Evolutionary conservation across 129 eudicot species (phyloP).

Genomic region (Lonicera japonica): DNA sequence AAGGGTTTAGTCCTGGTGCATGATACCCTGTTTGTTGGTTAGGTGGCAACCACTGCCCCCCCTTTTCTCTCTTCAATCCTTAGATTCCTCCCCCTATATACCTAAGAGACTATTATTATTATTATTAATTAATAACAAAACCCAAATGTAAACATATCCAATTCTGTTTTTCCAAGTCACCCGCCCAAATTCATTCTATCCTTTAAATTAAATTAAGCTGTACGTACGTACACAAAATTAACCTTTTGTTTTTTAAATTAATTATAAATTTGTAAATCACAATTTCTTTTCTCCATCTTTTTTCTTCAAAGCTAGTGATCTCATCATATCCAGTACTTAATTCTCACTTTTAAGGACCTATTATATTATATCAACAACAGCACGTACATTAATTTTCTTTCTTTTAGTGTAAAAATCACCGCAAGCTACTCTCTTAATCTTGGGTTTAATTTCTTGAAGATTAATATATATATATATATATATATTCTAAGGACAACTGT

Average conservation of each 20-base stretch:
- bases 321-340: too few species aligned
- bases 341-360: neutral
- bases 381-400: neutral
- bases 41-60: constrained; percentile 79
- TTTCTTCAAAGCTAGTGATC: neutral
- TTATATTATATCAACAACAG: neutral
- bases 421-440: neutral
- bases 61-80: constrained; percentile 40
- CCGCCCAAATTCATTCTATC: neutral
- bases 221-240: neutral
- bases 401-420: neutral
- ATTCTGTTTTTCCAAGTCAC: neutral
- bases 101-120: too few species aligned
- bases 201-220: too few species aligned
- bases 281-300: neutral
- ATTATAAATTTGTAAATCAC: neutral
- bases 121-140: too few species aligned
- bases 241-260: neutral
- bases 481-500: neutral
- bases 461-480: too few species aligned
- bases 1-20: constrained; percentile 40
- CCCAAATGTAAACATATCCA: neutral
- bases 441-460: neutral
- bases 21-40: constrained; percentile 78
- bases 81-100: constrained; percentile 36